Evolutionary conservation across 2,329 filamentous ascomycete genomes (phyloP), one percentile per base, ranked within the genome.

Genomic region (Neodidymelliopsis sp.): DNA sequence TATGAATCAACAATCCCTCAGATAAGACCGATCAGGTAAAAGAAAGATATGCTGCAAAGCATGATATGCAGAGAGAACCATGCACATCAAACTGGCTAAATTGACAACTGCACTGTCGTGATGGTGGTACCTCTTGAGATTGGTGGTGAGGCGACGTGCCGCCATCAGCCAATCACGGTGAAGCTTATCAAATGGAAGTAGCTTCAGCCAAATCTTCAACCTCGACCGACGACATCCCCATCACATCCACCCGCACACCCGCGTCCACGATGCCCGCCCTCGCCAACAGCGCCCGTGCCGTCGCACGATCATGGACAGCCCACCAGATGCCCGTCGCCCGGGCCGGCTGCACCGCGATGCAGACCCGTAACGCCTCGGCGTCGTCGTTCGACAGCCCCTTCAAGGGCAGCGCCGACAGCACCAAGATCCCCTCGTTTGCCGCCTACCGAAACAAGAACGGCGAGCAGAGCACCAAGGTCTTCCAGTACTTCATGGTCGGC

Each of bases 401-500:
- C 77, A 76, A 77, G 69, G 74, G 71, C 62, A 57, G 71, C 58
- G 71, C 74, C 50, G 73, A 74, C 53, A 71, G 75, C 57, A 86
- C 81, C 75, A 85, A 89, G 76, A 88, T 97, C 71, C 94, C 94
- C 64, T 86, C 89, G 79, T 97, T 96, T 78, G 84, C 84, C 75
- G 88, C 91, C 75, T 99, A 99, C 81, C 81, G 86, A 78, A 87
- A 84, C 77, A 86, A 85, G 74, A 78, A 80, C 60, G 78, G 79
- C 65, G 81, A 87, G 75, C 83, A 79, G 63, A 81, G 81, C 70
- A 96, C 96, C 79, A 88, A 92, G 81, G 81, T 96, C 65, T 94
- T 96, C 77, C 86, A 87, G 70, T 99, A 99, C 84, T 97, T 99
- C 80, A 96, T 97, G 90, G 94, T 96, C 62, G 94, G 94, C 69